Conservation (phyloP, 305 asterid genomes). For the Fraxinus dipetala region DNA sequence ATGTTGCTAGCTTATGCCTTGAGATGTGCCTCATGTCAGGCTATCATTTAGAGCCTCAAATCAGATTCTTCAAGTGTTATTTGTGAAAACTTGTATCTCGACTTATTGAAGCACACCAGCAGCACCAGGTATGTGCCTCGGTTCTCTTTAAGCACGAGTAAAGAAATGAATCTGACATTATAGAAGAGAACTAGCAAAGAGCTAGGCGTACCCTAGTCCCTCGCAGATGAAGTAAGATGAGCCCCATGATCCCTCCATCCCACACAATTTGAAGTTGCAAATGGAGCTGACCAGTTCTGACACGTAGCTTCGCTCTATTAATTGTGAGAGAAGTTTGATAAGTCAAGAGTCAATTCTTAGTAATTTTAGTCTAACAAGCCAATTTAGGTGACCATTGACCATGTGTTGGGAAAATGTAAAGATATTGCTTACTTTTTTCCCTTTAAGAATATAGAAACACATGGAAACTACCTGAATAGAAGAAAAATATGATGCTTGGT, state of each 20-base stretch:
- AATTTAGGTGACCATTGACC: not conserved
- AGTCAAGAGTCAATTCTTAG: not conserved
- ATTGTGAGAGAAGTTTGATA: not conserved
- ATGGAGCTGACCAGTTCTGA: not conserved
- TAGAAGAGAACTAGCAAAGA: not conserved
- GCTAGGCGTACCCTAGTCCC: not conserved
- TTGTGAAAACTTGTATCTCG: not conserved
- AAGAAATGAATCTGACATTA: not conserved
- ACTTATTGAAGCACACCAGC: not conserved
- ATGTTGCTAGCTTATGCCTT: not conserved
- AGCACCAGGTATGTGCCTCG: not conserved
- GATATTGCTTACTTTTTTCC: not conserved
- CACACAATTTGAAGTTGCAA: not conserved
- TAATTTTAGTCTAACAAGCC: not conserved
- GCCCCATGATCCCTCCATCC: not conserved
- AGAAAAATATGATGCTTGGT: not conserved
- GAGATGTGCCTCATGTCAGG: not conserved
- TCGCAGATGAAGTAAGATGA: not conserved
- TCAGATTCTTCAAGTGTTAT: not conserved
- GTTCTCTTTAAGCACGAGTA: not conserved
- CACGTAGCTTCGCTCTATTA: not conserved
- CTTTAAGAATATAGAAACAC: not conserved
- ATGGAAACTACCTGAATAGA: not conserved
- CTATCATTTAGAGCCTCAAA: not conserved
- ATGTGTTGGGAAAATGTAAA: not conserved